A percentile compares a stretch with the other conserved stretches of the same genome.
Evolutionary conservation across 805 yeast genomes (phyloP).

Genomic region (Candida dendrica): DNA sequence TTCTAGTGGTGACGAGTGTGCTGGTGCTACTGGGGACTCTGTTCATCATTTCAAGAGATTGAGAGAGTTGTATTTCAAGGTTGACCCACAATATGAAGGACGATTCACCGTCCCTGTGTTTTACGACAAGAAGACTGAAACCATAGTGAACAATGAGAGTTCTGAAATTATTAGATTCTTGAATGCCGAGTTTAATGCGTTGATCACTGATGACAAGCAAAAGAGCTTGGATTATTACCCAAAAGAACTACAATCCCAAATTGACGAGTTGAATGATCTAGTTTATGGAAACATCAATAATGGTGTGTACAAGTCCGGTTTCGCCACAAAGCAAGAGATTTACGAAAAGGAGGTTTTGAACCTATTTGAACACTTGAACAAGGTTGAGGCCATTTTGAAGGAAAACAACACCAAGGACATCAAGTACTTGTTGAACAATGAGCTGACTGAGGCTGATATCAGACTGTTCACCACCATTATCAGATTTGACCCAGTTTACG

Average conservation of each 20-base stretch:
- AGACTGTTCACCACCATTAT: conserved; percentile 81
- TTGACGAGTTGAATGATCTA: conserved; percentile 78
- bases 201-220: conserved; percentile 39
- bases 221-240: conserved; percentile 61
- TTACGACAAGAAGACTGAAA: conserved; percentile 78
- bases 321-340: conserved; percentile 76
- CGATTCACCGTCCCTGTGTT: conserved; percentile 89
- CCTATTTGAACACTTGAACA: conserved; percentile 62
- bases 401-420: conserved; percentile 26
- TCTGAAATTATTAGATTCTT: conserved; percentile 83
- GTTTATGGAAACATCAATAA: conserved; percentile 80
- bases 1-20: conserved; percentile 32
- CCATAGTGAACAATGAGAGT: conserved; percentile 89
- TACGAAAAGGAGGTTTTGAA: conserved; percentile 62
- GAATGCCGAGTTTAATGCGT: conserved; percentile 63
- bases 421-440: conserved; percentile 50
- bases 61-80: conserved; percentile 67
- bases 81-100: conserved; percentile 69
- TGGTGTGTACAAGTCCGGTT: conserved; percentile 91
- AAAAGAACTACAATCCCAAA: conserved; percentile 37
- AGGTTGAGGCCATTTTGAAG: conserved; percentile 54
- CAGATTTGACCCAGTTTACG: conserved; percentile 89
- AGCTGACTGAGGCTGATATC: conserved; percentile 84
- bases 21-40: conserved; percentile 46
- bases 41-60: conserved; percentile 52